Base-by-base conservation (phyloP, 495 filamentous ascomycete species). In the Talaromyces trachyspermus region DNA sequence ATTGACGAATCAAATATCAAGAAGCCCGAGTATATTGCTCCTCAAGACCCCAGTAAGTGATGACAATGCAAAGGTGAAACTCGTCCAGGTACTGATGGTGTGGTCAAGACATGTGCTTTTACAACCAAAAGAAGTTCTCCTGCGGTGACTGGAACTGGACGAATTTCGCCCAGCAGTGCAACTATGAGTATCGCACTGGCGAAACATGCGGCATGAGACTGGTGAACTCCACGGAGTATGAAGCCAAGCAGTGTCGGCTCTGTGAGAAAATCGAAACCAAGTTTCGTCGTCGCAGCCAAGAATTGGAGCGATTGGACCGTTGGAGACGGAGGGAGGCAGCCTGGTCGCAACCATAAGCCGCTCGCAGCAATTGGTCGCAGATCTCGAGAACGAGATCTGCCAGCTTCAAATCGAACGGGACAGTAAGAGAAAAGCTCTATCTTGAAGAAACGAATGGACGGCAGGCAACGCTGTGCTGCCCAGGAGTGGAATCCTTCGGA, bases 141-240 rank as follows among this genome's bases (percentile, higher is more conserved):
- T 98, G 92, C 70, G 83, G 83, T 58, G 91, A 92, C 75, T 96
- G 82, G 81, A 91, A 90, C 67, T 98, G 94, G 92, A 86, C 87
- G 55, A 83, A 82, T 65, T 96, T 97, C 76, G 82, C 86, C 52
- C 79, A 90, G 66, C 92, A 95, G 54, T 98, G 94, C 80, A 82
- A 85, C 63, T 86, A 85, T 68, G 92, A 98, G 59, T 95, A 97
- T 72, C 88, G 94, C 56, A 96, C 85, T 41, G 92, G 92, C 61
- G 92, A 98, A 76, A 97, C 92, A 33, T 98, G 92, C 69, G 92
- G 92, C 57, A 89, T 95, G 75, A 92, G 85, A 72, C 81, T 96
- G 60, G 83, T 95, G 61, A 66, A 71, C 80, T 80, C 70, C 63
- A 82, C 69, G 79, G 86, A 62, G 58, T 76, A 53, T 64, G 76